phyloP scores from a whole-genome alignment of 202 grass and related monocot genomes.

The Cymbopogon flexuosus region DNA sequence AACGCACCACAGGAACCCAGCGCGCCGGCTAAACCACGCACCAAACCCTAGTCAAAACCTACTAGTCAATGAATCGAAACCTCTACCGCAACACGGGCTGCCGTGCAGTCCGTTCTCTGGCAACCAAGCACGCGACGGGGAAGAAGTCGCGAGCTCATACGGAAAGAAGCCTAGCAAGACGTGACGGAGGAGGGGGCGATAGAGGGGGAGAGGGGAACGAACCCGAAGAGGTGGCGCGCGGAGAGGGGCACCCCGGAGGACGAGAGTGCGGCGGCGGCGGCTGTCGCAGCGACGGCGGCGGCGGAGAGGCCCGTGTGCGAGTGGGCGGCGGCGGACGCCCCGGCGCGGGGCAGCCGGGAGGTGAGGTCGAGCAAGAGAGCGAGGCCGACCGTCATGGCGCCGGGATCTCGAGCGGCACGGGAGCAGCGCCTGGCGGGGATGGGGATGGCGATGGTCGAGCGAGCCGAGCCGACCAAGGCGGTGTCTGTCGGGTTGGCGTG shows the following conservation, averaged over 20 bases:
- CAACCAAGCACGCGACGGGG: neutral
- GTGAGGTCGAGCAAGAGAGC: constrained; percentile 67
- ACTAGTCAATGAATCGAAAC: constrained; percentile 15
- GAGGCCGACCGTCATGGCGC: constrained; percentile 72
- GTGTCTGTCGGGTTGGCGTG: neutral
- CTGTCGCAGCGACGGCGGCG: constrained; percentile 39
- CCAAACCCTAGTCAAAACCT: neutral
- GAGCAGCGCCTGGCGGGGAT: neutral
- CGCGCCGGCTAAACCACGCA: neutral
- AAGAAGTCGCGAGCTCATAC: neutral
- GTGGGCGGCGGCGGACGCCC: constrained; percentile 31
- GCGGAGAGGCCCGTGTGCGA: constrained; percentile 59
- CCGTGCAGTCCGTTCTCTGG: too few relatives aligned
- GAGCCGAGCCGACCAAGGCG: neutral
- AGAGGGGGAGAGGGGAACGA: neutral
- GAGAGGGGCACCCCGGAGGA: constrained; percentile 56
- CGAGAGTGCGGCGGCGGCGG: constrained; percentile 48
- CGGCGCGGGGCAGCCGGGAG: constrained; percentile 40
- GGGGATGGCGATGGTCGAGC: neutral
- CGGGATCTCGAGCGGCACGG: constrained; percentile 22
- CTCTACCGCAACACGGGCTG: neutral
- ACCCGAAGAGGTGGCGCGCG: constrained; percentile 75
- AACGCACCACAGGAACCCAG: neutral
- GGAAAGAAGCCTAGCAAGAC: neutral
- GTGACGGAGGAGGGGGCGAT: neutral